phyloP scores from a whole-genome alignment of 164 flowering plant genomes.

The Piper longum region DNA sequence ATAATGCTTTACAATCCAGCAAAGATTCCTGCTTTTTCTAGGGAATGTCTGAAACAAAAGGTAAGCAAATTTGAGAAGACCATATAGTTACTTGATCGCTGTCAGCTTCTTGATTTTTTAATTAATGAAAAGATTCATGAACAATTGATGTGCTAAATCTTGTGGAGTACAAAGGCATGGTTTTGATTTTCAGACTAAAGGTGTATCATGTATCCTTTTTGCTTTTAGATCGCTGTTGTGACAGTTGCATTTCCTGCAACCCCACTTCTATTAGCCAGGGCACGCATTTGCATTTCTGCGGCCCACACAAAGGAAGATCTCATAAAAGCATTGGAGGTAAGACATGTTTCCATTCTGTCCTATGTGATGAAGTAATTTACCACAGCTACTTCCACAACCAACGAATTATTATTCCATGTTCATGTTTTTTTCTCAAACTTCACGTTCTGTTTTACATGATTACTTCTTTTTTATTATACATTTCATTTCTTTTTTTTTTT shows the following conservation, averaged over 20 bases:
- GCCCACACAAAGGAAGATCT: constrained; percentile 85
- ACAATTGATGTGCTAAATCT: not conserved
- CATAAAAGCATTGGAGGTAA: constrained; percentile 61
- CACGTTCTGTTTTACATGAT: too few relatives aligned
- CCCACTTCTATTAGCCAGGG: constrained; percentile 83
- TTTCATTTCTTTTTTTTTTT: too few relatives aligned
- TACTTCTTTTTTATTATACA: too few relatives aligned
- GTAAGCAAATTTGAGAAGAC: constrained; percentile 27
- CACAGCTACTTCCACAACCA: too few relatives aligned
- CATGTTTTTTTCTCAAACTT: too few relatives aligned
- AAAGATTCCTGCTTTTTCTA: constrained; percentile 91
- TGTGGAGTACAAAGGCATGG: not conserved
- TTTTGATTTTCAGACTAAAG: not conserved
- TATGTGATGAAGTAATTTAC: too few relatives aligned
- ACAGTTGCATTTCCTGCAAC: constrained; percentile 98
- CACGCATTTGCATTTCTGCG: constrained; percentile 93
- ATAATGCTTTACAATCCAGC: constrained; percentile 98
- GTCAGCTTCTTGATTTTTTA: too few relatives aligned
- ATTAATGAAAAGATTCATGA: not conserved
- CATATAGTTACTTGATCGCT: too few relatives aligned
- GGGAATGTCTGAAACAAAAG: constrained; percentile 76
- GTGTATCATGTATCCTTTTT: not conserved
- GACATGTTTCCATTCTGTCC: not conserved
- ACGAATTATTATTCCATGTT: too few relatives aligned
- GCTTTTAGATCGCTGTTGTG: constrained; percentile 73